Evolutionary conservation across 1,139 yeast genomes (phyloP).

Genomic region (Taiozyma sp.): DNA sequence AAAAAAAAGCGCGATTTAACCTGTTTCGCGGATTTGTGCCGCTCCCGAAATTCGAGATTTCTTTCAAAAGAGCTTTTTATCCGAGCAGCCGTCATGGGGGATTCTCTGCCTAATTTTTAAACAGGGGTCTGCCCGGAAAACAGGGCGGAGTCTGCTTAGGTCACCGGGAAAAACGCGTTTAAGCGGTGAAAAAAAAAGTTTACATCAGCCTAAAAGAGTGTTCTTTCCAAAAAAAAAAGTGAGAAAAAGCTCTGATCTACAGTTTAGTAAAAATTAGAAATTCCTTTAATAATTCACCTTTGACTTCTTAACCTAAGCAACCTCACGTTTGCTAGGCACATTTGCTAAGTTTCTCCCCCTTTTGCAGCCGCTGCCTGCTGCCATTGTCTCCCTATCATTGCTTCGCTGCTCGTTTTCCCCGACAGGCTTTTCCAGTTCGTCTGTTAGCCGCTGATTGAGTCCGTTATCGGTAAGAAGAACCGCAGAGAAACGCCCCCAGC

Average conservation of each 20-base stretch:
- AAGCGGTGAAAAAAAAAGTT: neutral
- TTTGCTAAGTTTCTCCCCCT: neutral
- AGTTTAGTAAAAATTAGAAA: neutral
- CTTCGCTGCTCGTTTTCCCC: neutral
- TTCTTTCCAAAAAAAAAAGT: neutral
- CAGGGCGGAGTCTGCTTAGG: neutral
- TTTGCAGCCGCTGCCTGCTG: neutral
- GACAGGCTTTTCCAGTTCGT: neutral
- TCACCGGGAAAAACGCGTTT: neutral
- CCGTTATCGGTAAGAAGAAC: neutral
- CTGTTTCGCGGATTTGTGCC: neutral
- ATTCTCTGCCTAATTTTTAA: neutral
- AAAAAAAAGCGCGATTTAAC: neutral
- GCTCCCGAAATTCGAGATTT: neutral
- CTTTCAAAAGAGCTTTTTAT: neutral
- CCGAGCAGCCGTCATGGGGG: neutral
- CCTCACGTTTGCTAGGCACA: neutral
- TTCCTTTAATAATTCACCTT: neutral
- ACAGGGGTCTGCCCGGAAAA: neutral
- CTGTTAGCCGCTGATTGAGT: neutral
- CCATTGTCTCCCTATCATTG: neutral
- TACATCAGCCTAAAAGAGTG: neutral
- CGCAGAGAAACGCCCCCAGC: neutral
- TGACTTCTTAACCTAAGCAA: neutral
- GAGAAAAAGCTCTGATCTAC: neutral